A percentile compares a stretch with the other conserved stretches of the same genome.
These are phyloP conservation scores for Beauveria sp. DNA, from an alignment of 2,329 filamentous ascomycete genomes.

Conservation along the genomic window DNA sequence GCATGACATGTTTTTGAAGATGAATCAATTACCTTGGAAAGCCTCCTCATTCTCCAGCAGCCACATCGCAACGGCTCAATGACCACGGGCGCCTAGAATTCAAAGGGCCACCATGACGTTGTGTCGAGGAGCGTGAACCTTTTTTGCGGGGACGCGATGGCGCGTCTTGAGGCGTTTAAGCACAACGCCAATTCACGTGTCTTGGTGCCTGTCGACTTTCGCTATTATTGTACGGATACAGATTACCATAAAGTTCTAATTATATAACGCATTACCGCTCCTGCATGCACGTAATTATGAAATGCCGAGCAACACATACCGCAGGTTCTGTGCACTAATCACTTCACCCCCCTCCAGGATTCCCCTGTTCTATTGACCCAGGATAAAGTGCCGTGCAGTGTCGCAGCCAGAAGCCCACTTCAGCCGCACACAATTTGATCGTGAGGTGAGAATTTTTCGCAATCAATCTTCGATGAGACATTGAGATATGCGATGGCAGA, in stretches of 20 bases:
- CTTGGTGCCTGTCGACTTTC: background rate
- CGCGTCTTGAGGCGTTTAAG: conserved; percentile 8
- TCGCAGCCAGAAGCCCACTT: background rate
- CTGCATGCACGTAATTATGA: too few relatives aligned
- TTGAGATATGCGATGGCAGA: background rate
- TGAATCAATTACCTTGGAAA: conserved; percentile 35
- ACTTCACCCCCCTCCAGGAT: background rate
- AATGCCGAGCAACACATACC: too few relatives aligned
- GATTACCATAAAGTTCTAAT: background rate
- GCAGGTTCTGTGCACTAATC: background rate
- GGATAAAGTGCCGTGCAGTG: background rate
- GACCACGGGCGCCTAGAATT: background rate
- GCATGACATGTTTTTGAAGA: background rate
- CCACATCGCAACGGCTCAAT: conserved; percentile 45
- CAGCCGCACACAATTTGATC: background rate
- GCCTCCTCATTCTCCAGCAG: conserved; percentile 52
- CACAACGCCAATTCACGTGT: conserved; percentile 19
- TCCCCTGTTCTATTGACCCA: background rate
- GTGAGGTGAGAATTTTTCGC: background rate
- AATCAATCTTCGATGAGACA: background rate
- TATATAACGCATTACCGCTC: background rate
- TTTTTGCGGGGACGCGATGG: conserved; percentile 10
- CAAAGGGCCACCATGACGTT: conserved; percentile 3
- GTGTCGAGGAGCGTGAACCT: conserved; percentile 5
- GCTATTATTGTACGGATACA: background rate